Base-by-base conservation (phyloP, 164 flowering plant genomes). In the Aristolochia californica region DNA sequence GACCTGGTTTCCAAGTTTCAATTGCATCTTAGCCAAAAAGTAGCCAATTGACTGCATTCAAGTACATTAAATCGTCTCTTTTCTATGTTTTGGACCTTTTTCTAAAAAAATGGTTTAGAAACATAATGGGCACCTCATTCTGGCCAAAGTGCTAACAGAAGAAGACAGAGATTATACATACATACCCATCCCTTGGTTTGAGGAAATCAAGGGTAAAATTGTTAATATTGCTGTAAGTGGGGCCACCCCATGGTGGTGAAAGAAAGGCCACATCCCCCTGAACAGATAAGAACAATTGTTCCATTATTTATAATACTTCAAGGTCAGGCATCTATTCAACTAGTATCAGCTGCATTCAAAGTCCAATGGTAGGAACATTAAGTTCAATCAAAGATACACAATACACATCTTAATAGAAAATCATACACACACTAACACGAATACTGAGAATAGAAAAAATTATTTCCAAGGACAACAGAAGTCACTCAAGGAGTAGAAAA, bases 211-310 rank as follows among this genome's bases (percentile, higher is more conserved):
- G 85, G 53, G 79, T 68, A 60, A 57, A 81, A n/a, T 40, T 67
- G 43, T 68, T 58, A 43, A 54, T 55, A 5, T 43, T 52, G 23
- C 28, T 66, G 58, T 81, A 81, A 47, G 72, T 44, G 64, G 85
- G 85, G 44, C 85, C 83, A 34, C 85, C 85, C 85, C 85, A 81
- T 60, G 85, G 85, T 45, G 85, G 83, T 55, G 85, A 58, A 56
- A 81, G 81, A 64, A 78, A 81, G 27, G 66, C 71, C 38, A 68
- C 67, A 38, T 81, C 78, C 24, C 72, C 85, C 85, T 43, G 18
- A 50, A 45, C 43, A 62, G 7, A 48, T 34, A 38, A 18, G 5
- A 12, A 11, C 45, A 56, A 30, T n/a, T 18, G 16, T 23, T 26
- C 17, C n/a, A 16, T 27, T 12, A 16, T 11, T 27, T 7, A 2